Percentiles rank a stretch among this genome's conserved stretches.
Evolutionary conservation across 352 stramenopile genomes (phyloP).

Genomic region (Phytophthora megakarya): DNA sequence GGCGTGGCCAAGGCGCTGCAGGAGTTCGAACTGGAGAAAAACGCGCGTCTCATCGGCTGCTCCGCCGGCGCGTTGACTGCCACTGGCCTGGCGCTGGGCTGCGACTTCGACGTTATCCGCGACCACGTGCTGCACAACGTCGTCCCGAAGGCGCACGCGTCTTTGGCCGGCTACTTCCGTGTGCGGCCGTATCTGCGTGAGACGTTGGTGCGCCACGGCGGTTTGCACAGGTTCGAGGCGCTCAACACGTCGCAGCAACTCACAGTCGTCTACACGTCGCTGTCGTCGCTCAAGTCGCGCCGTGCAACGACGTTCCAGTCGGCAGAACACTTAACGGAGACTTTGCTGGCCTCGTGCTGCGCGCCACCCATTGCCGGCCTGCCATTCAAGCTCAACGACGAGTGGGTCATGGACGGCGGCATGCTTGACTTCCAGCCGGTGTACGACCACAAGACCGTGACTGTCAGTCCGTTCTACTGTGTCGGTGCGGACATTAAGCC

Average conservation of each 20-base stretch:
- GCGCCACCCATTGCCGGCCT: constrained; percentile 79
- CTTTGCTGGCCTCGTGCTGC: constrained; percentile 82
- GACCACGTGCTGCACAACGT: constrained; percentile 64
- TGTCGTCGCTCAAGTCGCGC: constrained; percentile 72
- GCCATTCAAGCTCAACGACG: constrained; percentile 79
- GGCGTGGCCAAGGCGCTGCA: constrained; percentile 89
- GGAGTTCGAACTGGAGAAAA: constrained; percentile 63
- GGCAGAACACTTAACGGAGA: constrained; percentile 60
- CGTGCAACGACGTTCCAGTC: constrained; percentile 73
- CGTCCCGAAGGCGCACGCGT: constrained; percentile 58
- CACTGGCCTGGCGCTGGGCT: constrained; percentile 67
- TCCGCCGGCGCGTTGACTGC: constrained; percentile 78
- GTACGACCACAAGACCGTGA: constrained; percentile 73
- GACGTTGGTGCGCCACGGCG: constrained; percentile 46
- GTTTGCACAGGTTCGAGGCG: constrained; percentile 51
- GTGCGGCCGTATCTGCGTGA: constrained; percentile 69
- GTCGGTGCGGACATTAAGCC: constrained; percentile 89
- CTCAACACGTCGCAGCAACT: constrained; percentile 55
- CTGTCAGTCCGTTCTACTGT: constrained; percentile 88
- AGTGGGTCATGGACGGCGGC: constrained; percentile 89
- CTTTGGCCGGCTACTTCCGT: constrained; percentile 57
- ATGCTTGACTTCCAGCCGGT: constrained; percentile 86
- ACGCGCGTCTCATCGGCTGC: constrained; percentile 73
- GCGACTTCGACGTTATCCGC: constrained; percentile 77
- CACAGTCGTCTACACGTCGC: constrained; percentile 75